Percentiles rank a stretch among this genome's conserved stretches.
phyloP scores from a whole-genome alignment of 2,329 filamentous ascomycete species.

The Aspergillus tanneri region DNA sequence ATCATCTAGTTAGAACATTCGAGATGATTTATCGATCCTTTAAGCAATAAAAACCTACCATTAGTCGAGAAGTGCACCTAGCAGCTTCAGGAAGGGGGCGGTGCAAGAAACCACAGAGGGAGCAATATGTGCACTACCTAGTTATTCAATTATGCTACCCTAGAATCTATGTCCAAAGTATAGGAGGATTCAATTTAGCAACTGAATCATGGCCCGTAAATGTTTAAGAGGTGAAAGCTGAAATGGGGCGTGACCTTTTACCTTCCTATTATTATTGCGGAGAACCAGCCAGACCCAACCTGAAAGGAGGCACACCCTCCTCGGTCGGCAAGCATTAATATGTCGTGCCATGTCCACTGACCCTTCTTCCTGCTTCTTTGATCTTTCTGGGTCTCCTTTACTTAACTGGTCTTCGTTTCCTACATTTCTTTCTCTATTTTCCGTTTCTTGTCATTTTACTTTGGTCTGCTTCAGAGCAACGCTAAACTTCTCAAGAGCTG shows the following conservation, averaged over 20 bases:
- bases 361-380: background rate
- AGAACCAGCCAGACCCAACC: background rate
- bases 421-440: conserved; percentile 7
- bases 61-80: no score
- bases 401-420: conserved; percentile 14
- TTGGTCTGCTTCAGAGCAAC: background rate
- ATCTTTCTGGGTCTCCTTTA: conserved; percentile 10
- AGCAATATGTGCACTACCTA: no score
- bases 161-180: no score
- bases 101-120: no score
- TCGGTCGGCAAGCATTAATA: conserved; percentile 21
- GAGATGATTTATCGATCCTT: no score
- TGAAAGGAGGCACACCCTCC: conserved; percentile 9
- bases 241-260: background rate
- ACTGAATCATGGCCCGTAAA: no score
- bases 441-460: background rate
- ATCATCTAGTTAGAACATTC: no score
- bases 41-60: no score
- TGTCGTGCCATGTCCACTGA: conserved; percentile 14
- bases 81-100: conserved; percentile 4
- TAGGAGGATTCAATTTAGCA: no score
- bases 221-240: no score
- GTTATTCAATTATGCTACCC: no score
- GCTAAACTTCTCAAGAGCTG: conserved; percentile 12
- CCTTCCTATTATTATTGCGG: background rate